phyloP scores from a whole-genome alignment of 2,329 filamentous ascomycete genomes.

The Stemphylium vesicarium region DNA sequence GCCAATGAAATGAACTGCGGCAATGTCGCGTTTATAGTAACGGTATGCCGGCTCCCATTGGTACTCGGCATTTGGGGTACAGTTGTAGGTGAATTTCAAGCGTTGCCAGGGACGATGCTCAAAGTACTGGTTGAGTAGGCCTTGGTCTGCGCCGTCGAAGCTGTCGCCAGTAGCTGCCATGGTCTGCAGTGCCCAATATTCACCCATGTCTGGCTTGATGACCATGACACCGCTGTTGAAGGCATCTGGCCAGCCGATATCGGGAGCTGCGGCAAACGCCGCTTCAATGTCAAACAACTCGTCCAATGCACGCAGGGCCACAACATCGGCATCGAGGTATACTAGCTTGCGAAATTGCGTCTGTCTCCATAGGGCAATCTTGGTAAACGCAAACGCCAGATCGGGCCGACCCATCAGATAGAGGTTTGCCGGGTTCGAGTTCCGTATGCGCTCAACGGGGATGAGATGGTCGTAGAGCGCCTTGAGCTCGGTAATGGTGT shows the following conservation, averaged over 20 bases:
- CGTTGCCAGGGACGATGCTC: slow-evolving; percentile 77
- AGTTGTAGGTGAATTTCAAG: slow-evolving; percentile 94
- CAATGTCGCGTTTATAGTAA: slow-evolving; percentile 90
- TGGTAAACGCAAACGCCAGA: slow-evolving; percentile 91
- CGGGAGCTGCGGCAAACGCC: slow-evolving; percentile 76
- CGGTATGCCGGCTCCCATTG: slow-evolving; percentile 95
- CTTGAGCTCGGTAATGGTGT: slow-evolving; percentile 80
- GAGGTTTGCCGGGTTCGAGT: slow-evolving; percentile 79
- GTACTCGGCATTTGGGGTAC: slow-evolving; percentile 94
- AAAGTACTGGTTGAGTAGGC: slow-evolving; percentile 94
- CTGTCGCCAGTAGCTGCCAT: slow-evolving; percentile 87
- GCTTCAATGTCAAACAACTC: slow-evolving; percentile 79
- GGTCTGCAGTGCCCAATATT: slow-evolving; percentile 83
- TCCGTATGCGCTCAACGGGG: slow-evolving; percentile 80
- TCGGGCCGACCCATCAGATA: slow-evolving; percentile 91
- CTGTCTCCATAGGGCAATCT: slow-evolving; percentile 92
- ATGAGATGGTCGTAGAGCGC: slow-evolving; percentile 87
- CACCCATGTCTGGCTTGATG: slow-evolving; percentile 81
- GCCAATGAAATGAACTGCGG: slow-evolving; percentile 93
- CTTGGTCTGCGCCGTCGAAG: slow-evolving; percentile 97
- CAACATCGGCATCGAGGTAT: slow-evolving; percentile 91
- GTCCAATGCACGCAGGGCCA: slow-evolving; percentile 88
- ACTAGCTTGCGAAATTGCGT: slow-evolving; percentile 90
- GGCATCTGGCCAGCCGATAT: slow-evolving; percentile 96
- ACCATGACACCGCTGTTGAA: slow-evolving; percentile 99